A percentile compares a stretch with the other conserved stretches of the same genome.
Conservation (phyloP, 495 filamentous ascomycete genomes). For the Rhypophila decipiens region DNA sequence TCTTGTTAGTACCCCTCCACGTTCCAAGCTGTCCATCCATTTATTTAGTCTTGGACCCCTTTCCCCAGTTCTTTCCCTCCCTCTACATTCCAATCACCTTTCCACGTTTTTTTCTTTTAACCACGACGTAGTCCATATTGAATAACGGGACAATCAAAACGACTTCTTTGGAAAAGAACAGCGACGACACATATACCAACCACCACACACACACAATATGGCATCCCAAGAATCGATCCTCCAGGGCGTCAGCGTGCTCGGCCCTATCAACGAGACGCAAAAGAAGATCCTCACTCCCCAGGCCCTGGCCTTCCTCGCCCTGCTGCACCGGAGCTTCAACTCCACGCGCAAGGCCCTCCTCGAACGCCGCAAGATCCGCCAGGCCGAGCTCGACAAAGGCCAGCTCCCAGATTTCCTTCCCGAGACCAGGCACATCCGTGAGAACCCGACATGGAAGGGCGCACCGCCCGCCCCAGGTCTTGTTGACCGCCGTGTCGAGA, state of each 20-base stretch:
- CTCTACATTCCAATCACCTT: too few relatives aligned
- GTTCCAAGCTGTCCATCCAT: too few relatives aligned
- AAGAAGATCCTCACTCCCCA: slow-evolving; percentile 89
- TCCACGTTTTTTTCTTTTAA: too few relatives aligned
- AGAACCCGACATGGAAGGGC: slow-evolving; percentile 90
- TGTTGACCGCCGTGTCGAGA: slow-evolving; percentile 94
- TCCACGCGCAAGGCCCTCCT: slow-evolving; percentile 80
- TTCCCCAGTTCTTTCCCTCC: too few relatives aligned
- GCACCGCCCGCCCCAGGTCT: slow-evolving; percentile 89
- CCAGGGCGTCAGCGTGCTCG: slow-evolving; percentile 82
- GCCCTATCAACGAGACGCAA: slow-evolving; percentile 66
- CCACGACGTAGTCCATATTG: too few relatives aligned
- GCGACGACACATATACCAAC: background rate
- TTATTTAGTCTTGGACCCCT: too few relatives aligned
- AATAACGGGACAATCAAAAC: too few relatives aligned
- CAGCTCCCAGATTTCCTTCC: slow-evolving; percentile 90
- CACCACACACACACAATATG: slow-evolving; percentile 43
- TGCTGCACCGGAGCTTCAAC: slow-evolving; percentile 94
- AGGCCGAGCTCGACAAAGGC: slow-evolving; percentile 92
- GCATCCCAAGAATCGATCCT: slow-evolving; percentile 66
- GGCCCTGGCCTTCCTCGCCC: slow-evolving; percentile 85
- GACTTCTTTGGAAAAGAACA: too few relatives aligned
- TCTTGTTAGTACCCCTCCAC: too few relatives aligned
- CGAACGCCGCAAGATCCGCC: slow-evolving; percentile 76
- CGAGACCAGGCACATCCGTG: slow-evolving; percentile 93